phyloP scores from a whole-genome alignment of 2,329 filamentous ascomycete species.

The Penicillium sp. region DNA sequence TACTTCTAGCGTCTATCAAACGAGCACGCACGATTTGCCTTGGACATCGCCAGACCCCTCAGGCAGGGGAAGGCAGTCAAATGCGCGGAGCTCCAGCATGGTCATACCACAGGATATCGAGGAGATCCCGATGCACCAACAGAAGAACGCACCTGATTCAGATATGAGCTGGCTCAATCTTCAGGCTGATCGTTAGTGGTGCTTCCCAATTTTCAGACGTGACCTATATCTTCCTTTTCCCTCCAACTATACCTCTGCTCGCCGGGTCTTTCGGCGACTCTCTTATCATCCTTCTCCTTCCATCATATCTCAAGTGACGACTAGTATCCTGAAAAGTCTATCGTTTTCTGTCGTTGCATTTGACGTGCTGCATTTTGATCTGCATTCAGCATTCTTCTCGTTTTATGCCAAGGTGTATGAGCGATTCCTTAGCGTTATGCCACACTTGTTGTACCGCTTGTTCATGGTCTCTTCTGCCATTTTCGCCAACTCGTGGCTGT shows the following conservation, averaged over 20 bases:
- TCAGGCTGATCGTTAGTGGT: conserved; percentile 26
- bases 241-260: neutral
- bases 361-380: conserved; percentile 4
- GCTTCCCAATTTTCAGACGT: neutral
- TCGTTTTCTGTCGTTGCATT: conserved; percentile 12
- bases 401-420: conserved; percentile 12
- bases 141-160: conserved; percentile 31
- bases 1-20: conserved; percentile 39
- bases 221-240: neutral
- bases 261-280: neutral
- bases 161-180: conserved; percentile 47
- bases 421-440: conserved; percentile 22
- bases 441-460: conserved; percentile 3
- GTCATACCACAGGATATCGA: conserved; percentile 33
- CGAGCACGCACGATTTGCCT: conserved; percentile 24
- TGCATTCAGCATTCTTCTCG: neutral
- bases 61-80: conserved; percentile 20
- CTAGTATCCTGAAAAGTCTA: conserved; percentile 13
- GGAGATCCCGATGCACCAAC: conserved; percentile 19
- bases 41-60: conserved; percentile 17
- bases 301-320: conserved; percentile 11
- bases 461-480: neutral
- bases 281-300: neutral
- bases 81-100: conserved; percentile 32
- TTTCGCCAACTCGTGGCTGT: neutral